Conservation (phyloP, 306 rosid species). For the Sphenostylis stenocarpa region DNA sequence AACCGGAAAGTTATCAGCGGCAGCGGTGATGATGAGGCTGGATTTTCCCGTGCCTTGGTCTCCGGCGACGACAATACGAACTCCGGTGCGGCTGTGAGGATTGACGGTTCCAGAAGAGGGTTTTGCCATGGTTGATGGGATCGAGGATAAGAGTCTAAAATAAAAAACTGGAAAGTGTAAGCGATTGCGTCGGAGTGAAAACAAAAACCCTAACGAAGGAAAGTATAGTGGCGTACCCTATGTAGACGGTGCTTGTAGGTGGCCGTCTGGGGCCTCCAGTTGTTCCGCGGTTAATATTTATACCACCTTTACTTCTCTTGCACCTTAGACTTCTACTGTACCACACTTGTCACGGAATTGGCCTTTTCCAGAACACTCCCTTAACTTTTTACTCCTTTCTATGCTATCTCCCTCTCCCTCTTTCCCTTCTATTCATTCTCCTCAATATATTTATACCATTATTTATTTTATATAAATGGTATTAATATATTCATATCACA, state of each 20-base stretch:
- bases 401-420: background rate
- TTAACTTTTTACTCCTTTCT: background rate
- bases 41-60: slow-evolving; percentile 91
- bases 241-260: slow-evolving; percentile 14
- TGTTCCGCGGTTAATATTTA: slow-evolving; percentile 17
- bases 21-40: slow-evolving; percentile 85
- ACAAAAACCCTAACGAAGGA: slow-evolving; percentile 25
- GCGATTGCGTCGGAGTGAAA: background rate
- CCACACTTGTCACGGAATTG: background rate
- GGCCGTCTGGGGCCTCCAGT: background rate
- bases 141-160: background rate
- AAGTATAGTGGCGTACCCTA: background rate
- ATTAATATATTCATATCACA: no score
- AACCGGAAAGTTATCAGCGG: slow-evolving; percentile 71
- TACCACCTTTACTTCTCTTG: slow-evolving; percentile 17
- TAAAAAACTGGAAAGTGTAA: background rate
- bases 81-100: slow-evolving; percentile 57
- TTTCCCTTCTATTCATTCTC: no score
- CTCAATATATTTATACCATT: no score
- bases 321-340: background rate
- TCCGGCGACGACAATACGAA: slow-evolving; percentile 93
- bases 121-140: slow-evolving; percentile 55
- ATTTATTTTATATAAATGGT: no score
- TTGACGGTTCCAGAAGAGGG: slow-evolving; percentile 52
- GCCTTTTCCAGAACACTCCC: background rate